Percentiles rank a stretch among this genome's conserved stretches.
These are phyloP conservation scores for Termitomyces sp. DNA, from an alignment of 768 basidiomycete genomes.

Conservation along the genomic window DNA sequence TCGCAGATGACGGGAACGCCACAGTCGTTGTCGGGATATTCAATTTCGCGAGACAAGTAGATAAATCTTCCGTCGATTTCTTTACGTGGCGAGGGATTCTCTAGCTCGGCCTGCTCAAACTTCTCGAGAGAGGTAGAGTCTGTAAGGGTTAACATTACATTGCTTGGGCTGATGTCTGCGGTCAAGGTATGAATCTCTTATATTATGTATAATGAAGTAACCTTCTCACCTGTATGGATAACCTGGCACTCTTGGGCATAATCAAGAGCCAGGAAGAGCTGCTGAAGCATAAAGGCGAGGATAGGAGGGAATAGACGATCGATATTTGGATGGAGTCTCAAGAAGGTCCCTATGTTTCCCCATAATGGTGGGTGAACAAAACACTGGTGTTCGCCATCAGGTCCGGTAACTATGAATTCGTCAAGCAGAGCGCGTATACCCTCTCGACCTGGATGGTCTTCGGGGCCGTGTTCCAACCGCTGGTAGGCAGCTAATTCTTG, in stretches of 20 bases:
- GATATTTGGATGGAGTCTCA: neutral
- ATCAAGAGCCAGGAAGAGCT: neutral
- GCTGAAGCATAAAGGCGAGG: neutral
- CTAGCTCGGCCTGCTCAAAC: too few species aligned
- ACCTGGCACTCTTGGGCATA: neutral
- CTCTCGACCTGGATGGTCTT: neutral
- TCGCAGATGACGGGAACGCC: constrained; percentile 20
- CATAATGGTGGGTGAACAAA: neutral
- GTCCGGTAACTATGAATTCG: neutral
- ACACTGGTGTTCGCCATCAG: constrained; percentile 1
- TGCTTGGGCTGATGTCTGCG: neutral
- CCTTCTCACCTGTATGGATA: neutral
- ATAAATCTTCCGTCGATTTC: constrained; percentile 12
- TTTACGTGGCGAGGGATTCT: too few species aligned
- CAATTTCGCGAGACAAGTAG: constrained; percentile 13
- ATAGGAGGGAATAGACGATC: neutral
- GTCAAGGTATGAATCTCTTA: neutral
- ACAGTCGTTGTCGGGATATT: neutral
- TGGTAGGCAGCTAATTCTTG: neutral
- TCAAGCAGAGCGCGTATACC: neutral
- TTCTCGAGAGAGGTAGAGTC: too few species aligned
- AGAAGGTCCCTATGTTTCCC: neutral
- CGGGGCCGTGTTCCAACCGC: neutral
- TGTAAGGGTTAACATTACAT: too few species aligned
- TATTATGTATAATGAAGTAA: neutral